phyloP scores from a whole-genome alignment of 1,139 yeast genomes.

The Yamadazyma trypodendri region DNA sequence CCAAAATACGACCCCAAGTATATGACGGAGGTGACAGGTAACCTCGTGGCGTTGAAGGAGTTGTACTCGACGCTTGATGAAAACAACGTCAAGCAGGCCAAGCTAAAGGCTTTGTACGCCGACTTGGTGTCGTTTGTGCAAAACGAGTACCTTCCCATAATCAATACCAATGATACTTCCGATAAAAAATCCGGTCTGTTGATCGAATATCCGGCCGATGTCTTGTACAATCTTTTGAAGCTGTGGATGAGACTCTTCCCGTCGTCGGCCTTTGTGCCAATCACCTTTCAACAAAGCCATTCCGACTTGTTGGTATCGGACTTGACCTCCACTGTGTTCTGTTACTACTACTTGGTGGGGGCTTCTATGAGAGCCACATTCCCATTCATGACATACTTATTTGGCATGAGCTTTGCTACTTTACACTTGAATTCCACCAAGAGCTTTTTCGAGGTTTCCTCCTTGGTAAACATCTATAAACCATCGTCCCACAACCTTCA shows the following conservation, averaged over 20 bases:
- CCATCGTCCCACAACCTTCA: conserved; percentile 10
- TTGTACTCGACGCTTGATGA: conserved; percentile 14
- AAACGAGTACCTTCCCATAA: conserved; percentile 4
- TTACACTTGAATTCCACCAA: conserved; percentile 16
- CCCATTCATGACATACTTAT: conserved; percentile 25
- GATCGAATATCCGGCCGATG: conserved; percentile 21
- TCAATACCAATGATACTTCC: conserved; percentile 6
- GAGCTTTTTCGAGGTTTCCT: conserved; percentile 15
- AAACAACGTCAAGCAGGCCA: background rate
- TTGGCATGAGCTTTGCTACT: conserved; percentile 22
- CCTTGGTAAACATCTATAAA: conserved; percentile 8
- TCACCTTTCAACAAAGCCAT: conserved; percentile 1
- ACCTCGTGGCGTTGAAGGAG: conserved; percentile 18
- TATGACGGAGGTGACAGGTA: conserved; percentile 22
- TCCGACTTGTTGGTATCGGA: conserved; percentile 13
- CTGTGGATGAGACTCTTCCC: conserved; percentile 26
- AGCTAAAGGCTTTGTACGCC: conserved; percentile 4
- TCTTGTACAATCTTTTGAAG: conserved; percentile 20
- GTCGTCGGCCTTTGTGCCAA: conserved; percentile 20
- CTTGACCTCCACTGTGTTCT: conserved; percentile 22
- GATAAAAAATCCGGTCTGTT: too few relatives aligned
- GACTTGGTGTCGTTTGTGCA: conserved; percentile 5
- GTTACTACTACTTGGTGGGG: conserved; percentile 26
- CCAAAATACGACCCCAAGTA: conserved; percentile 29
- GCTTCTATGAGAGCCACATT: conserved; percentile 26